These are phyloP conservation scores for Fragosphaeria purpurea DNA, from an alignment of 2,329 filamentous ascomycete species.

Conservation along the genomic window DNA sequence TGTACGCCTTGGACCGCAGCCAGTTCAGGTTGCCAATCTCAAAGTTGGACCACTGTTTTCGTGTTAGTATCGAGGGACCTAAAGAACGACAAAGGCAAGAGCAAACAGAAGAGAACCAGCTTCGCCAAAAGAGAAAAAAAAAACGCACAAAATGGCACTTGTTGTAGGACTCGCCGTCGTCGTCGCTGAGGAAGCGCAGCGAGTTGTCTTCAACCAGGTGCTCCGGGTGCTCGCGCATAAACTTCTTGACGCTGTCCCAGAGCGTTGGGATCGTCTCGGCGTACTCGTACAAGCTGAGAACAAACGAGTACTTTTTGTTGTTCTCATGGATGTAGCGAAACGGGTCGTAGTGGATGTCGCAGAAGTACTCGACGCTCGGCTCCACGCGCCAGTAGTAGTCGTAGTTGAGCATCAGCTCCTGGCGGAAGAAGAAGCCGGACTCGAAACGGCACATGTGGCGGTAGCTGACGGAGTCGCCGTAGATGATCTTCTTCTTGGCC, in stretches of 20 bases:
- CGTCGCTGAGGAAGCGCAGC: conserved; percentile 84
- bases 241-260: conserved; percentile 92
- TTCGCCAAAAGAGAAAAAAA: background rate
- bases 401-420: conserved; percentile 86
- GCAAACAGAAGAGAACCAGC: background rate
- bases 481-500: conserved; percentile 91
- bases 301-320: conserved; percentile 97
- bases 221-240: conserved; percentile 82
- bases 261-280: conserved; percentile 91
- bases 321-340: conserved; percentile 96
- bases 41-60: conserved; percentile 86
- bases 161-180: conserved; percentile 87
- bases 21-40: conserved; percentile 91
- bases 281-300: conserved; percentile 92
- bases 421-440: conserved; percentile 98
- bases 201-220: conserved; percentile 77
- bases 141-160: conserved; percentile 85
- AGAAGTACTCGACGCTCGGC: conserved; percentile 92
- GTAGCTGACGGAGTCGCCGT: conserved; percentile 93
- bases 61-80: conserved; percentile 14
- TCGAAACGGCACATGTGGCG: conserved; percentile 99
- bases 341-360: conserved; percentile 89
- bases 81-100: background rate
- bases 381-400: conserved; percentile 99
- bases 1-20: conserved; percentile 80